phyloP scores from a whole-genome alignment of 2,329 filamentous ascomycete genomes.

The Nigrograna mackinnonii region DNA sequence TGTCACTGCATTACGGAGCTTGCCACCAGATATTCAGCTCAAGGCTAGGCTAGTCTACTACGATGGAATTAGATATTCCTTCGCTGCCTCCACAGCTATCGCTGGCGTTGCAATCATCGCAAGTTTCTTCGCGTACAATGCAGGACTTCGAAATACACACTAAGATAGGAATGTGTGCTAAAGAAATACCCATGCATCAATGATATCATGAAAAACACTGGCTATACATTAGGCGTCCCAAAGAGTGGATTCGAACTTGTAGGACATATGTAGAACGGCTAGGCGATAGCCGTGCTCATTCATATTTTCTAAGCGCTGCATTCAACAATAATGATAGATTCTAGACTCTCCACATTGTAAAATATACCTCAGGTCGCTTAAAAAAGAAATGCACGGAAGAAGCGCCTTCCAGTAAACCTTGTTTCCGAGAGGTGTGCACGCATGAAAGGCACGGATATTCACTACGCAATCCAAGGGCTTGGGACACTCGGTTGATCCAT shows the following conservation, averaged over 20 bases:
- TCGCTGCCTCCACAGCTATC: constrained; percentile 58
- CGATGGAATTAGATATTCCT: constrained; percentile 60
- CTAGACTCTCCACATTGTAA: too few species aligned
- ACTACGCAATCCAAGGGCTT: background rate
- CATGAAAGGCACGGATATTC: background rate
- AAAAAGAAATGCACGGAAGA: too few species aligned
- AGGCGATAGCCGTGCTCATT: background rate
- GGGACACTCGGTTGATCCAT: background rate
- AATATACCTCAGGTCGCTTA: too few species aligned
- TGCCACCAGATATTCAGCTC: constrained; percentile 61
- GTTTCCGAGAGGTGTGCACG: background rate
- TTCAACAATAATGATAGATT: too few species aligned
- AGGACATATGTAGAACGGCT: background rate
- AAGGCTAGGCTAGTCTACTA: constrained; percentile 64
- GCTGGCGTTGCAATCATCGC: constrained; percentile 54
- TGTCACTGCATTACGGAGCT: constrained; percentile 56
- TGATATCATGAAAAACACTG: background rate
- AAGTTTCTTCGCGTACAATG: constrained; percentile 44
- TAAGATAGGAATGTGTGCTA: background rate
- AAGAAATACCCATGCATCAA: background rate
- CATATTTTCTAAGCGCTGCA: background rate
- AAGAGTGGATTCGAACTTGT: background rate
- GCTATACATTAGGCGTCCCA: background rate
- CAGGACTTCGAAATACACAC: constrained; percentile 15
- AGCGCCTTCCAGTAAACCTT: background rate